Conservation (phyloP, 202 grass and related monocot genomes). For the Elaeis oleifera region DNA sequence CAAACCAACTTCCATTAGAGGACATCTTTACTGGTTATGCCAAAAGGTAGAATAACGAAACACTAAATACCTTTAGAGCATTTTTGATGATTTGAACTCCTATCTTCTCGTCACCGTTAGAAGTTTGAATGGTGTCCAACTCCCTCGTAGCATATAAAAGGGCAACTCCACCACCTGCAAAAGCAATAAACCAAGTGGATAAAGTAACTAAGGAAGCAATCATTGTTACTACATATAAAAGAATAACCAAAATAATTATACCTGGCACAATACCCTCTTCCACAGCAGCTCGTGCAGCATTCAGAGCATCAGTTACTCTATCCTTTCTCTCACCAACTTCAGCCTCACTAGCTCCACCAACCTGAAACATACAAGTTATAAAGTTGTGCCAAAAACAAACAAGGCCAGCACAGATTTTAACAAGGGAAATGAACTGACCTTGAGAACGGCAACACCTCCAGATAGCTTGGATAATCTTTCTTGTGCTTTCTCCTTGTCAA, state of each 20-base stretch:
- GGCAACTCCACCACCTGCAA: conserved; percentile 80
- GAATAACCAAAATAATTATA: conserved; percentile 7
- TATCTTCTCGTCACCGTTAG: conserved; percentile 71
- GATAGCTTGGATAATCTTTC: conserved; percentile 88
- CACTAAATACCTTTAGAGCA: conserved; percentile 62
- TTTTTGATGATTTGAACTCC: conserved; percentile 95
- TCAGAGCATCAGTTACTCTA: conserved; percentile 90
- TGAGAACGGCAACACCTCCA: conserved; percentile 80
- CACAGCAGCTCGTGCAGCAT: conserved; percentile 73
- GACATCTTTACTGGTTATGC: not conserved
- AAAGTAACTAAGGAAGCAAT: no score
- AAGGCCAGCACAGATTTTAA: not conserved
- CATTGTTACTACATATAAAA: no score
- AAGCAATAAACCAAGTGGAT: not conserved
- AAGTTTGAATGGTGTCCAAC: no score
- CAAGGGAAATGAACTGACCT: conserved; percentile 46
- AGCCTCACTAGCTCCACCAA: conserved; percentile 82
- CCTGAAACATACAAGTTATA: conserved; percentile 35
- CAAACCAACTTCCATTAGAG: conserved; percentile 5
- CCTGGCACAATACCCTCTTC: conserved; percentile 92
- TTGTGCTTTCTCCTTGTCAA: conserved; percentile 94
- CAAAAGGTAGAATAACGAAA: not conserved
- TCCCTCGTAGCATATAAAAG: conserved; percentile 74
- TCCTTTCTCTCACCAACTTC: conserved; percentile 98
- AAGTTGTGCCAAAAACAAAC: conserved; percentile 9